Evolutionary conservation across 495 filamentous ascomycete species (phyloP).

Genomic region (Penicillium mononematosum): DNA sequence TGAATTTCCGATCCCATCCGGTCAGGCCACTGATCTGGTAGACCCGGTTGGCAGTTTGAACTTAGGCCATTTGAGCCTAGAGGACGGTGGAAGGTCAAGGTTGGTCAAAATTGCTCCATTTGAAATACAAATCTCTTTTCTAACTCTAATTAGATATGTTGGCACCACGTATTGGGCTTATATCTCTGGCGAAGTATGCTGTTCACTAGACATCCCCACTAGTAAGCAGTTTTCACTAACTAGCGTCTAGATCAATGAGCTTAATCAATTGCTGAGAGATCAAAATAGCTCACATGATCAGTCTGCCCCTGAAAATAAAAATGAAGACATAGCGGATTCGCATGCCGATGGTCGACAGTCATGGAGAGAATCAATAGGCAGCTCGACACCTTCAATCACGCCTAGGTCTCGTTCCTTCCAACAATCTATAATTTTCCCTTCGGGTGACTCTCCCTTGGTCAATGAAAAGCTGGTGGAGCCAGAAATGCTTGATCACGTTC

Average conservation of each 20-base stretch:
- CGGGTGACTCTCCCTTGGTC: constrained; percentile 38
- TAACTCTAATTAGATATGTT: constrained; percentile 42
- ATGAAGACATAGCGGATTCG: constrained; percentile 24
- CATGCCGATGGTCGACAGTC: constrained; percentile 11
- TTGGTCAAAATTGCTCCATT: constrained; percentile 17
- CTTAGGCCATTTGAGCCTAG: constrained; percentile 47
- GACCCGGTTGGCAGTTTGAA: constrained; percentile 49
- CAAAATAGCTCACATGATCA: constrained; percentile 43
- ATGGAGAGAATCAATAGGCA: constrained; percentile 29
- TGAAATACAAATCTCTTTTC: background rate
- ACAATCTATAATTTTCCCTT: constrained; percentile 41
- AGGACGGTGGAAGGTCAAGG: constrained; percentile 48
- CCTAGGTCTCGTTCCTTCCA: constrained; percentile 30
- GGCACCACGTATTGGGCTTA: constrained; percentile 54
- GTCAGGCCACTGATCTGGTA: constrained; percentile 45
- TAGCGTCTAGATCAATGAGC: constrained; percentile 42
- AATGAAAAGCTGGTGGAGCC: constrained; percentile 40
- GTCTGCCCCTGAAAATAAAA: constrained; percentile 21
- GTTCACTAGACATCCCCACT: background rate
- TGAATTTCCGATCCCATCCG: constrained; percentile 48
- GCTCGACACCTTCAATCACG: constrained; percentile 9
- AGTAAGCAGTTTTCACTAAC: background rate
- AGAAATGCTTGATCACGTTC: constrained; percentile 46
- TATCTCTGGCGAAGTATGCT: constrained; percentile 48
- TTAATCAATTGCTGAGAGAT: constrained; percentile 46